Evolutionary conservation across 2,329 filamentous ascomycete genomes (phyloP).

Genomic region (Phyllosticta citribraziliensis): DNA sequence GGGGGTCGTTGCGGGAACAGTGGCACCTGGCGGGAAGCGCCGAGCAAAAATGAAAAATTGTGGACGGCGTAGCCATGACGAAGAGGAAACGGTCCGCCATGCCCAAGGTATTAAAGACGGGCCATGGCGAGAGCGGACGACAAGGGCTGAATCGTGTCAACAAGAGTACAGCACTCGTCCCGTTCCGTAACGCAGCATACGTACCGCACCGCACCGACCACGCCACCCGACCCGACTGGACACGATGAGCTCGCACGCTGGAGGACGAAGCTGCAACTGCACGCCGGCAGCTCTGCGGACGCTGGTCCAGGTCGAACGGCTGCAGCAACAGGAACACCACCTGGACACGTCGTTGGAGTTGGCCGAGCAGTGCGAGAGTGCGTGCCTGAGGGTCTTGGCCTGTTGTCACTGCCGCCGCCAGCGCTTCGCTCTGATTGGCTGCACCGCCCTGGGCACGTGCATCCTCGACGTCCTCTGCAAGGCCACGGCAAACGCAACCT

Average conservation of each 20-base stretch:
- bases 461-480: neutral
- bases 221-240: neutral
- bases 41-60: neutral
- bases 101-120: neutral
- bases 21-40: neutral
- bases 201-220: no score
- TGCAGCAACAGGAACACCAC: neutral
- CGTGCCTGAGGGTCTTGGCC: neutral
- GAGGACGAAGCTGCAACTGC: neutral
- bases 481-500: neutral
- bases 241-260: neutral
- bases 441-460: neutral
- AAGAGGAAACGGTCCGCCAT: neutral
- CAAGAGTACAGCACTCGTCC: neutral
- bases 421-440: neutral
- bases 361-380: neutral
- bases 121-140: neutral
- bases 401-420: neutral
- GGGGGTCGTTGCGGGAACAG: neutral
- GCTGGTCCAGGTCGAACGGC: neutral
- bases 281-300: neutral
- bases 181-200: neutral
- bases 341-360: neutral
- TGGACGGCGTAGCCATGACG: neutral
- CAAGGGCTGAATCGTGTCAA: neutral